Evolutionary conservation across 108 stramenopile species (phyloP).

Genomic region (Discostella pseudostelligera): DNA sequence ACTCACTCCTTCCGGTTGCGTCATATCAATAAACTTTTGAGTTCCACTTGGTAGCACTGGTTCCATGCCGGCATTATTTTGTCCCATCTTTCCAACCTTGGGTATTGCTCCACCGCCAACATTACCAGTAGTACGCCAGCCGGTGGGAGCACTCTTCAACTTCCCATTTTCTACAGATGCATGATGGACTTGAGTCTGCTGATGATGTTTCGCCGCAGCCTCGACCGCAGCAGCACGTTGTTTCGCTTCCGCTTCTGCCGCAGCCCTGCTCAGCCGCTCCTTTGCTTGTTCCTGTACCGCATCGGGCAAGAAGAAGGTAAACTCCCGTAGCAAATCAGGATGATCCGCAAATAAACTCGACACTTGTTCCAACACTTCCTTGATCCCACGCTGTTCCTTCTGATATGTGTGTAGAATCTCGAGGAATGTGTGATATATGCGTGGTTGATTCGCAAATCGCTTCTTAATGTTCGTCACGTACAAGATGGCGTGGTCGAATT

Average conservation of each 20-base stretch:
- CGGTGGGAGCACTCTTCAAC: conserved; percentile 33
- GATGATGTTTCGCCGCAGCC: conserved; percentile 48
- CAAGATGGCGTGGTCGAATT: conserved; percentile 93
- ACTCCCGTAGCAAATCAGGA: conserved; percentile 90
- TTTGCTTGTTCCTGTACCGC: conserved; percentile 92
- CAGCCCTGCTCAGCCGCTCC: conserved; percentile 80
- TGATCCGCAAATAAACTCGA: conserved; percentile 89
- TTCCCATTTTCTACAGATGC: conserved; percentile 26
- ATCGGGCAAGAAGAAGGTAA: conserved; percentile 94
- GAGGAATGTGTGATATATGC: conserved; percentile 86
- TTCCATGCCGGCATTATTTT: not conserved
- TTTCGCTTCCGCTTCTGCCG: conserved; percentile 84
- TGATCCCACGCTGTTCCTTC: conserved; percentile 92
- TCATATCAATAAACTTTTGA: conserved; percentile 78
- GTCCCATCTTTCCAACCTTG: conserved; percentile 8
- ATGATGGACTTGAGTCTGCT: conserved; percentile 20
- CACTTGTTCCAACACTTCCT: conserved; percentile 91
- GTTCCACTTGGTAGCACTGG: conserved; percentile 27
- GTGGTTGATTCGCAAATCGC: conserved; percentile 86
- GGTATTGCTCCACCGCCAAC: conserved; percentile 2
- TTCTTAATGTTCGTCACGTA: conserved; percentile 93
- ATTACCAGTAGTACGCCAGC: conserved; percentile 35
- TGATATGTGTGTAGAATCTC: conserved; percentile 95
- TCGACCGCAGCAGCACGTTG: conserved; percentile 56
- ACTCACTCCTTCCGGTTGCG: conserved; percentile 40